A percentile compares a stretch with the other conserved stretches of the same genome.
Evolutionary conservation across 2,329 filamentous ascomycete species (phyloP).

Genomic region (Stemphylium vesicarium): DNA sequence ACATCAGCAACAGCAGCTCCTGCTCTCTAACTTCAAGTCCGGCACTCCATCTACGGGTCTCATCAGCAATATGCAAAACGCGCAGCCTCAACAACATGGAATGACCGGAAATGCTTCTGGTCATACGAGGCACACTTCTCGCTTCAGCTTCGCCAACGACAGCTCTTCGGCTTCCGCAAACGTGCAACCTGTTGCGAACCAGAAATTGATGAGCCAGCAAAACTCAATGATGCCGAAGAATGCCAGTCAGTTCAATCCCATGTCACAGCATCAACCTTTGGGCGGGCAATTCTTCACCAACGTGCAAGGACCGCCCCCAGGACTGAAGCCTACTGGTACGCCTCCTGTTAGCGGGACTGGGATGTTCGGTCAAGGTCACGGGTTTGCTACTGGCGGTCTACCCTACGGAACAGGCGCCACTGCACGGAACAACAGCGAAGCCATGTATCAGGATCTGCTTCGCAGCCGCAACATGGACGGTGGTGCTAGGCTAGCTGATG

Average conservation of each 20-base stretch:
- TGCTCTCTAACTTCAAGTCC: conserved; percentile 67
- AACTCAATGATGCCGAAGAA: conserved; percentile 78
- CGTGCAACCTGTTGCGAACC: conserved; percentile 79
- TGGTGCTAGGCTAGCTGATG: conserved; percentile 76
- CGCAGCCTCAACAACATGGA: conserved; percentile 57
- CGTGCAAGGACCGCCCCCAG: conserved; percentile 91
- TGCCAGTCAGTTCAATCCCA: conserved; percentile 56
- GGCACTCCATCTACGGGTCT: conserved; percentile 60
- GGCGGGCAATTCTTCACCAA: conserved; percentile 78
- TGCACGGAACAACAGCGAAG: conserved; percentile 77
- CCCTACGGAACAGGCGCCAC: conserved; percentile 67
- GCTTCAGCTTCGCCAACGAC: conserved; percentile 88
- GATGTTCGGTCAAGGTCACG: conserved; percentile 90
- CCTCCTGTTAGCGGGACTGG: conserved; percentile 79
- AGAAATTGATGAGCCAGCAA: conserved; percentile 82
- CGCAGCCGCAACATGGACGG: conserved; percentile 67
- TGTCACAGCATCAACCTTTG: conserved; percentile 60
- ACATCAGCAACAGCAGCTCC: conserved; percentile 73
- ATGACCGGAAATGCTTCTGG: conserved; percentile 66
- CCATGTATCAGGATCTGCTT: conserved; percentile 79
- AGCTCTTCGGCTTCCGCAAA: conserved; percentile 63
- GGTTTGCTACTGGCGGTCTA: conserved; percentile 72
- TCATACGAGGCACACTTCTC: conserved; percentile 82
- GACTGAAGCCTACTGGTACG: conserved; percentile 92
- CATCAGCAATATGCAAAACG: conserved; percentile 53